These are phyloP conservation scores for Grigorovia jiainica DNA, from an alignment of 805 yeast species.

Conservation along the genomic window DNA sequence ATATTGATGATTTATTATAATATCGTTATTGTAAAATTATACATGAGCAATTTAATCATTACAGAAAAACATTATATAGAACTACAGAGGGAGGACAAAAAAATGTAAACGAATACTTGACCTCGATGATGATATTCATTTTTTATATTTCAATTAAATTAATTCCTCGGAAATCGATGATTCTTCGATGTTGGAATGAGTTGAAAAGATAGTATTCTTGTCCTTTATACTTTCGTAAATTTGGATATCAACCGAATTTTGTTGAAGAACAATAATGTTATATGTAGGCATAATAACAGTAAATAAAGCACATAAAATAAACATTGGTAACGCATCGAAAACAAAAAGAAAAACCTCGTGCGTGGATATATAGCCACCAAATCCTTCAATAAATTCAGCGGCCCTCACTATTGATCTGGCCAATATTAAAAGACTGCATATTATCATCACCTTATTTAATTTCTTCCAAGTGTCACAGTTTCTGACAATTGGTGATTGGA, in stretches of 20 bases:
- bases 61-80: too few relatives aligned
- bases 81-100: too few relatives aligned
- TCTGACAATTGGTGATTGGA: conserved; percentile 1
- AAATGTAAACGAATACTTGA: too few relatives aligned
- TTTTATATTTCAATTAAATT: too few relatives aligned
- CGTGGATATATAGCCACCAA: conserved; percentile 17
- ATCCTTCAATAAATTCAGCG: conserved; percentile 27
- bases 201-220: too few relatives aligned
- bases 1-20: too few relatives aligned
- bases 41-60: too few relatives aligned
- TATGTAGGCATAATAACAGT: conserved; percentile 4
- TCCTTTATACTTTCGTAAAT: not conserved
- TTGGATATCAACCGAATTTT: conserved; percentile 11
- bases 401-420: conserved; percentile 27
- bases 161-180: too few relatives aligned
- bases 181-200: too few relatives aligned
- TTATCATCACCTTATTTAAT: conserved; percentile 9
- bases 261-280: conserved; percentile 11
- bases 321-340: conserved; percentile 26
- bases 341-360: conserved; percentile 24
- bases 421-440: conserved; percentile 16
- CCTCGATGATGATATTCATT: too few relatives aligned
- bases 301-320: conserved; percentile 9
- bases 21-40: too few relatives aligned
- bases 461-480: conserved; percentile 8